These are phyloP conservation scores for Cordyceps cicadae DNA, from an alignment of 2,329 filamentous ascomycete genomes.

Conservation along the genomic window DNA sequence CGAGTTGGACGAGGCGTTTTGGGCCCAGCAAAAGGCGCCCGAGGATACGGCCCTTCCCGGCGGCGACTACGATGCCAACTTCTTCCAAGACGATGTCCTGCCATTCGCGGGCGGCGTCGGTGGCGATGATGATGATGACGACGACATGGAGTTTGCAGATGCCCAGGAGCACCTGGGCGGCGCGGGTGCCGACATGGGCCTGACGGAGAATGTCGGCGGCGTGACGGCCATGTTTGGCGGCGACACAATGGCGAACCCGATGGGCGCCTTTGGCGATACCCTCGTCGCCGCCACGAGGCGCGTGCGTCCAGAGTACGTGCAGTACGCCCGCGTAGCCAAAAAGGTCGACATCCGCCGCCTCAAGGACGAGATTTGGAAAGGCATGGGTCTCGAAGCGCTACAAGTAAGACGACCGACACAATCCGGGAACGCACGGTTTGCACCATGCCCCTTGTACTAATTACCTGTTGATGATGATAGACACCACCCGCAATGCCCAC, in stretches of 20 bases:
- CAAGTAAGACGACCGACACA: constrained; percentile 32
- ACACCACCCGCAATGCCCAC: neutral
- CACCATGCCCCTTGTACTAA: neutral
- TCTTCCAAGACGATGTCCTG: constrained; percentile 85
- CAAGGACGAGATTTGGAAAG: constrained; percentile 64
- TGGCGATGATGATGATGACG: constrained; percentile 52
- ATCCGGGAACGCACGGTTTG: neutral
- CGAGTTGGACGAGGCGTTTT: constrained; percentile 92
- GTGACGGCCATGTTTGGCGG: constrained; percentile 43
- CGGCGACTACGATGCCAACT: constrained; percentile 92
- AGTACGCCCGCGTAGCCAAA: constrained; percentile 62
- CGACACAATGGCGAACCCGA: constrained; percentile 36
- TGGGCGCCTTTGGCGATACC: constrained; percentile 54
- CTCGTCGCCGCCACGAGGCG: constrained; percentile 57
- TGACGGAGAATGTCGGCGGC: constrained; percentile 39
- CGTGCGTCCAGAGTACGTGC: constrained; percentile 59
- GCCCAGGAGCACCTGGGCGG: constrained; percentile 65
- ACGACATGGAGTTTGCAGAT: constrained; percentile 69
- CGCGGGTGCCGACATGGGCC: constrained; percentile 40
- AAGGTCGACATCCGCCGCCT: constrained; percentile 61
- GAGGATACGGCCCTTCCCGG: constrained; percentile 52
- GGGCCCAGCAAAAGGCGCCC: constrained; percentile 65
- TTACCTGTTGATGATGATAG: neutral
- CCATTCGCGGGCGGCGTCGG: constrained; percentile 55
- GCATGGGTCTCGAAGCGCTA: constrained; percentile 49